Evolutionary conservation across 768 basidiomycete species (phyloP), one percentile per base, ranked within the genome.

Genomic region (Russula griseocarnosa): DNA sequence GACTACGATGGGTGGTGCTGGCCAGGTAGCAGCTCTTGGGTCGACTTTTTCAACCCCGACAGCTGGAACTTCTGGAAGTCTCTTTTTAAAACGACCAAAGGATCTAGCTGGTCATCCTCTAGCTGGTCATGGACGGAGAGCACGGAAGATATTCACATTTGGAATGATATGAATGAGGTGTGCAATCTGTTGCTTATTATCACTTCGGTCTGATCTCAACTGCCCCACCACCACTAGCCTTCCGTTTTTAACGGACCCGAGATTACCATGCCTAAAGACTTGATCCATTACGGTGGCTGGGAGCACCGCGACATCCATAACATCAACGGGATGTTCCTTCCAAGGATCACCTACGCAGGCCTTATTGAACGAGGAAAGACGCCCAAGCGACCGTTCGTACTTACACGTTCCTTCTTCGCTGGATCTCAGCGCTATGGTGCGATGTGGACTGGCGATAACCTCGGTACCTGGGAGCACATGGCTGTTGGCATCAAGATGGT

Each of bases 141-240:
- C 68, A 93, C 92, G 2, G 84, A 87, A 34, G 83, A 85, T 68
- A 82, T 98, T 16, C 88, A 87, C 73, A 94, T 98, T 69, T 99
- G 97, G 97, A 98, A 98, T 73, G 97, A 99, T 72, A 99, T 99
- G 97, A 98, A 98, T 69, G 97, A 98, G 84, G 93, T 93, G 56
- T 9, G 79, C 61, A 24, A 9, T 58, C 38, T 24, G 4, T 44
- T 22, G 5, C 6, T 26, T 38, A 18, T 18, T 34, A n/a, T 26
- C 16, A n/a, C 47, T 18, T 67, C 9, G 7, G 36, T 40, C 28
- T 49, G 22, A 34, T n/a, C 14, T 30, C 63, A 62, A 46, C 61
- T 42, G 65, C 34, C 60, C 47, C 59, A 74, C 24, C 67, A 71
- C 44, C 28, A 32, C n/a, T 60, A 91, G 92, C 97, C 97, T 1